These are phyloP conservation scores for Dalechampia spathulata DNA, from an alignment of 441 rosid genomes.

Conservation along the genomic window DNA sequence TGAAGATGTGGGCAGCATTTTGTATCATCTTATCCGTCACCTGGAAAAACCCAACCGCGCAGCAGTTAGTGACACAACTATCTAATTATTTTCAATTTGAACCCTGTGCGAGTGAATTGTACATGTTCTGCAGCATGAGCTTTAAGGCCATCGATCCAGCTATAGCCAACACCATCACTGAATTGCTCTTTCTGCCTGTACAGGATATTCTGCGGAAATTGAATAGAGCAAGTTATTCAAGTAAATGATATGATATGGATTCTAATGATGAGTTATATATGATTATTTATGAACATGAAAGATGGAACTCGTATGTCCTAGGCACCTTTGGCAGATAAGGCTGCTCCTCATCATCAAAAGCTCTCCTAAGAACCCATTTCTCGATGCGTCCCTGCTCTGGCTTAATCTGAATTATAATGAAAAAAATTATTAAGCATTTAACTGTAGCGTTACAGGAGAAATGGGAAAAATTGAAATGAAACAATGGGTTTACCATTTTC, in stretches of 20 bases:
- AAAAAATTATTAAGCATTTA: background rate
- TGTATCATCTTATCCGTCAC: slow-evolving; percentile 79
- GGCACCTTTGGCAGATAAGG: slow-evolving; percentile 79
- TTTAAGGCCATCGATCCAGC: slow-evolving; percentile 94
- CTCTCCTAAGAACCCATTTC: slow-evolving; percentile 77
- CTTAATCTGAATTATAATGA: slow-evolving; percentile 35
- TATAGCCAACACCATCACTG: slow-evolving; percentile 91
- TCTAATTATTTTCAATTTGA: background rate
- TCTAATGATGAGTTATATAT: too few species aligned
- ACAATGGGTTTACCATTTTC: slow-evolving; percentile 50
- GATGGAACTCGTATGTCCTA: background rate
- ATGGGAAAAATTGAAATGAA: background rate
- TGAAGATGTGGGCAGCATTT: slow-evolving; percentile 59
- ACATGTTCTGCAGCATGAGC: slow-evolving; percentile 68
- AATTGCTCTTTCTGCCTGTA: slow-evolving; percentile 91
- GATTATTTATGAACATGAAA: too few species aligned
- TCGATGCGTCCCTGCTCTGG: slow-evolving; percentile 59
- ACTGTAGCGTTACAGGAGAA: background rate
- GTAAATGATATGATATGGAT: background rate
- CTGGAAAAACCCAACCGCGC: slow-evolving; percentile 22
- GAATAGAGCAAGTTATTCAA: slow-evolving; percentile 13
- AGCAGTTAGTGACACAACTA: background rate
- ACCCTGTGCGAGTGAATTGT: background rate
- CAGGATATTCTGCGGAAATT: slow-evolving; percentile 52
- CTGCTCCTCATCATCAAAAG: slow-evolving; percentile 70